phyloP scores from a whole-genome alignment of 2,329 filamentous ascomycete genomes.

The Aspergillus thermomutatus region DNA sequence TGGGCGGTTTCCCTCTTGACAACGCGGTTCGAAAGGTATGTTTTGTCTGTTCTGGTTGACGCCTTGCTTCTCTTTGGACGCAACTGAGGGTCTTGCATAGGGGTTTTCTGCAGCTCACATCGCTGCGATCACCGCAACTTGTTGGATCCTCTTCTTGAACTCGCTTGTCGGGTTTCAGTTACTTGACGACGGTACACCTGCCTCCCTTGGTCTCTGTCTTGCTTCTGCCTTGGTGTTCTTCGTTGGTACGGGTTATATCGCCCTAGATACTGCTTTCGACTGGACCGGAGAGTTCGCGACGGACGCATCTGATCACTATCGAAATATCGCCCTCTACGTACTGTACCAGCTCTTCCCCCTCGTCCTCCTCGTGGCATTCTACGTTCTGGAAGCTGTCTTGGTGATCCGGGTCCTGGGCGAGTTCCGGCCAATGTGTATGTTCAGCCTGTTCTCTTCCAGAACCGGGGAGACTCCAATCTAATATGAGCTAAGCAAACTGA shows the following conservation, averaged over 20 bases:
- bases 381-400: conserved; percentile 75
- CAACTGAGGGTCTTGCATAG: conserved; percentile 41
- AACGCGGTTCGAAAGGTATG: conserved; percentile 64
- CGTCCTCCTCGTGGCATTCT: conserved; percentile 84
- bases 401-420: conserved; percentile 86
- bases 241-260: conserved; percentile 90
- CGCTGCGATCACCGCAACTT: conserved; percentile 80
- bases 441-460: neutral
- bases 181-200: conserved; percentile 83
- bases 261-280: conserved; percentile 82
- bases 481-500: conserved; percentile 1
- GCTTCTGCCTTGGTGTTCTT: conserved; percentile 70
- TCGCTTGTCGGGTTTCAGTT: conserved; percentile 90
- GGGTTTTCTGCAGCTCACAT: conserved; percentile 88
- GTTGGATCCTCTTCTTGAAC: conserved; percentile 90
- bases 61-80: neutral
- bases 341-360: conserved; percentile 88
- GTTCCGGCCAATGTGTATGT: conserved; percentile 77
- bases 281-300: conserved; percentile 77
- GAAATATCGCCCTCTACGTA: conserved; percentile 84
- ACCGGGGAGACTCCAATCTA: neutral
- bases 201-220: conserved; percentile 74
- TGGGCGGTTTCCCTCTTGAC: conserved; percentile 80
- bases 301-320: conserved; percentile 56
- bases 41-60: conserved; percentile 26